A percentile compares a stretch with the other conserved stretches of the same genome.
These are phyloP conservation scores for Candida glaebosa DNA, from an alignment of 805 yeast genomes.

Conservation along the genomic window DNA sequence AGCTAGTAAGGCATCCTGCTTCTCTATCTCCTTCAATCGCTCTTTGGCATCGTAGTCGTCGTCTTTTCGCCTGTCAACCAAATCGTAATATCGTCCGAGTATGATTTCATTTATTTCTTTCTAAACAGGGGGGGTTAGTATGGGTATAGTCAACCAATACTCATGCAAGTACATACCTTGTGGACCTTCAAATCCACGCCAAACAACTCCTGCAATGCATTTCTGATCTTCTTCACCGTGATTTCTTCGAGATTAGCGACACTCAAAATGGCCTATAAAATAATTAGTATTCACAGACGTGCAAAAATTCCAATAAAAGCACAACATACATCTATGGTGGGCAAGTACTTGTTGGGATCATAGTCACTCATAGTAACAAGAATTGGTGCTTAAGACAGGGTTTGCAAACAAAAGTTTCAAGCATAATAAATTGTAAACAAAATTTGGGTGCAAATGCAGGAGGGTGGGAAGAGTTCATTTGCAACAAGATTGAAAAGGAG, in stretches of 20 bases:
- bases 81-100: conserved; percentile 50
- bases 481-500: too few species aligned
- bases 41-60: conserved; percentile 17
- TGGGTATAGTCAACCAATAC: not conserved
- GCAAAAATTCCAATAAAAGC: too few species aligned
- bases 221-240: conserved; percentile 67
- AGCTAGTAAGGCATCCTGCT: conserved; percentile 52
- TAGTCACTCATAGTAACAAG: conserved; percentile 2
- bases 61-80: conserved; percentile 39
- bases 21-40: conserved; percentile 33
- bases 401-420: too few species aligned
- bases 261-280: conserved; percentile 64
- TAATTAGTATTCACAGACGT: conserved; percentile 26
- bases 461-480: too few species aligned
- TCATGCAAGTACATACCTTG: conserved; percentile 41
- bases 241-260: conserved; percentile 68
- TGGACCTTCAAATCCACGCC: conserved; percentile 48
- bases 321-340: conserved; percentile 60
- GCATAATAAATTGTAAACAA: not conserved
- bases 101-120: conserved; percentile 59
- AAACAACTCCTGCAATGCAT: conserved; percentile 69
- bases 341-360: conserved; percentile 39
- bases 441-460: not conserved
- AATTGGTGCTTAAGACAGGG: too few species aligned
- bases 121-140: conserved; percentile 28